Evolutionary conservation across 805 yeast genomes (phyloP).

Genomic region (Wickerhamiella vanderwaltii): DNA sequence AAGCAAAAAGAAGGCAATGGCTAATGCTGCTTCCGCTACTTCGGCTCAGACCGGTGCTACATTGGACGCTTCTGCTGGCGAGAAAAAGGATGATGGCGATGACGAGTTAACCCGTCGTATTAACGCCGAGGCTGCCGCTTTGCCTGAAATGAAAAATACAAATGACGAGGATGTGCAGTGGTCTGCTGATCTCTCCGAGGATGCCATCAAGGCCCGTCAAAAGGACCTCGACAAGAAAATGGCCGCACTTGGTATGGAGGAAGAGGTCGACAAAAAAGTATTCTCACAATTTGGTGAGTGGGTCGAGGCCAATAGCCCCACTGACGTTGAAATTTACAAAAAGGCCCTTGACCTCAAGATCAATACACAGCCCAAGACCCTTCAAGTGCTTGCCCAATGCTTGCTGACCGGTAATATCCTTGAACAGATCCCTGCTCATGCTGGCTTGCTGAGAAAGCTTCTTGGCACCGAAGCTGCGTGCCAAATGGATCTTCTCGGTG

Average conservation of each 20-base stretch:
- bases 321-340: constrained; percentile 88
- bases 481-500: constrained; percentile 91
- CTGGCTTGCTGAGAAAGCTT: constrained; percentile 71
- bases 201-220: constrained; percentile 88
- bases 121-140: constrained; percentile 69
- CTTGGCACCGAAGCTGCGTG: constrained; percentile 42
- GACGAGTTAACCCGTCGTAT: constrained; percentile 67
- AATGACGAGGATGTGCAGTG: constrained; percentile 66
- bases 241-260: constrained; percentile 27
- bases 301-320: constrained; percentile 56
- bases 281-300: constrained; percentile 82
- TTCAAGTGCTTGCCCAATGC: constrained; percentile 86
- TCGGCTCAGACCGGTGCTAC: constrained; percentile 23
- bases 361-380: constrained; percentile 56
- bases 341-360: constrained; percentile 73
- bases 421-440: constrained; percentile 59
- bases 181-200: constrained; percentile 96
- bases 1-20: constrained; percentile 60
- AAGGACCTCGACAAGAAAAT: constrained; percentile 54
- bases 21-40: constrained; percentile 46
- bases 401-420: constrained; percentile 63
- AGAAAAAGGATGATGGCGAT: constrained; percentile 40
- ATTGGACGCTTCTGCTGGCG: constrained; percentile 27
- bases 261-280: constrained; percentile 34
- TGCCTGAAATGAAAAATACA: constrained; percentile 41